phyloP scores from a whole-genome alignment of 2,329 filamentous ascomycete species.

The Penicillium concentricum region DNA sequence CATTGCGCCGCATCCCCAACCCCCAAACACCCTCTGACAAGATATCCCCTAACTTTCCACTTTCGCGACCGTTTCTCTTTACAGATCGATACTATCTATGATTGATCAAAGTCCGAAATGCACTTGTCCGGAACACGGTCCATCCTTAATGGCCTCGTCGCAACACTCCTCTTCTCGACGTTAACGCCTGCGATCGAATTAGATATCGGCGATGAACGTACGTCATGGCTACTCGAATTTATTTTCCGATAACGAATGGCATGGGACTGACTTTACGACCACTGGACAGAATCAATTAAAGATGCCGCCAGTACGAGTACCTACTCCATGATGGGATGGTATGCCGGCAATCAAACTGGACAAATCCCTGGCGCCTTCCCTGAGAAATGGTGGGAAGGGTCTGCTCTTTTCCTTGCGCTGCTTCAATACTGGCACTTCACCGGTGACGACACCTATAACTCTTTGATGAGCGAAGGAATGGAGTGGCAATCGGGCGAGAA shows the following conservation, averaged over 20 bases:
- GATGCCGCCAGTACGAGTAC: slow-evolving; percentile 44
- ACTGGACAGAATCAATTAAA: slow-evolving; percentile 43
- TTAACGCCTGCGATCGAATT: slow-evolving; percentile 20
- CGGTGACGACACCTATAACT: slow-evolving; percentile 63
- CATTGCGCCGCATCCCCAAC: slow-evolving; percentile 3
- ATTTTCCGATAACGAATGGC: not conserved
- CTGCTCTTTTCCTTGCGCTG: slow-evolving; percentile 66
- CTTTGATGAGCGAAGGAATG: slow-evolving; percentile 49
- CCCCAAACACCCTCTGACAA: not conserved
- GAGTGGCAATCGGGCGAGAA: slow-evolving; percentile 34
- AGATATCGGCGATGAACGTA: slow-evolving; percentile 24
- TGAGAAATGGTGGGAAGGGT: slow-evolving; percentile 75
- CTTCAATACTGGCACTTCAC: slow-evolving; percentile 71
- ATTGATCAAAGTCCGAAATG: slow-evolving; percentile 4
- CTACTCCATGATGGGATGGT: slow-evolving; percentile 53
- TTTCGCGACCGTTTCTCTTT: not conserved
- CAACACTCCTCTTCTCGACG: slow-evolving; percentile 4
- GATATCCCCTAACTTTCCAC: not conserved
- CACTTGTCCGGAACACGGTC: slow-evolving; percentile 10
- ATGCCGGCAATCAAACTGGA: slow-evolving; percentile 53
- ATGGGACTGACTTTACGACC: not conserved
- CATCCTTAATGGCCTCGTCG: slow-evolving; percentile 6
- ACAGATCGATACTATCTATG: slow-evolving; percentile 3
- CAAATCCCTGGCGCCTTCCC: slow-evolving; percentile 56
- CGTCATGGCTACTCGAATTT: not conserved